Percentiles rank a stretch among this genome's conserved stretches.
Evolutionary conservation across 176 grass and related monocot species (phyloP).

Genomic region (Metroxylon sagu): DNA sequence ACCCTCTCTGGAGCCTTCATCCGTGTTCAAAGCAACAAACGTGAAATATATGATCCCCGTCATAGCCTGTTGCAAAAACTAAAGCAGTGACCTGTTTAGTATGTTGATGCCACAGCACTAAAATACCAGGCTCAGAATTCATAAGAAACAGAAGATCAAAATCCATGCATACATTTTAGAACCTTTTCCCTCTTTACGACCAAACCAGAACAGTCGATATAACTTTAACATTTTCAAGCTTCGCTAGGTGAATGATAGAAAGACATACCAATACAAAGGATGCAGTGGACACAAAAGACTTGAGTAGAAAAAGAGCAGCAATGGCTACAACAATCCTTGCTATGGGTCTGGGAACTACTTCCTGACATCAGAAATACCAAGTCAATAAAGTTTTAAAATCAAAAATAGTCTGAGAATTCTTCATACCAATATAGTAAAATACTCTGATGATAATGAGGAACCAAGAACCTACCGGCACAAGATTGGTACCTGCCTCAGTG

Average conservation of each 20-base stretch:
- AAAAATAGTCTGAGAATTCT: too few species aligned
- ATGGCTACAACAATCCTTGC: conserved; percentile 62
- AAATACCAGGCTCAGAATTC: too few species aligned
- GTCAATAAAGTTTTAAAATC: too few species aligned
- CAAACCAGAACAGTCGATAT: too few species aligned
- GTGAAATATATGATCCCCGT: conserved; percentile 80
- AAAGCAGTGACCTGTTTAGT: too few species aligned
- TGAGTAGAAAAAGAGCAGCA: conserved; percentile 53
- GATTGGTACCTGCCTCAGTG: conserved; percentile 48
- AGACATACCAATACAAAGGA: conserved; percentile 29
- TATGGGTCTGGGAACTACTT: conserved; percentile 68
- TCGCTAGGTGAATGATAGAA: background rate
- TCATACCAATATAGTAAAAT: too few species aligned
- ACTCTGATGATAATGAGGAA: background rate
- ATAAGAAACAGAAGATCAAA: too few species aligned
- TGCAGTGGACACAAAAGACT: conserved; percentile 73
- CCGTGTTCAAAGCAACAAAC: conserved; percentile 66
- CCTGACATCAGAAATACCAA: conserved; percentile 31
- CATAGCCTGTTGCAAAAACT: conserved; percentile 45
- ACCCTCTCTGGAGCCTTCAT: conserved; percentile 24
- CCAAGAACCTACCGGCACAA: conserved; percentile 52
- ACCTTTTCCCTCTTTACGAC: too few species aligned
- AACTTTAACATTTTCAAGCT: too few species aligned
- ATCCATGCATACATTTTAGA: too few species aligned
- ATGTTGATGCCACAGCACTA: too few species aligned